Base-by-base conservation (phyloP, 257 asterid genomes). In the Solanum clarkiae region DNA sequence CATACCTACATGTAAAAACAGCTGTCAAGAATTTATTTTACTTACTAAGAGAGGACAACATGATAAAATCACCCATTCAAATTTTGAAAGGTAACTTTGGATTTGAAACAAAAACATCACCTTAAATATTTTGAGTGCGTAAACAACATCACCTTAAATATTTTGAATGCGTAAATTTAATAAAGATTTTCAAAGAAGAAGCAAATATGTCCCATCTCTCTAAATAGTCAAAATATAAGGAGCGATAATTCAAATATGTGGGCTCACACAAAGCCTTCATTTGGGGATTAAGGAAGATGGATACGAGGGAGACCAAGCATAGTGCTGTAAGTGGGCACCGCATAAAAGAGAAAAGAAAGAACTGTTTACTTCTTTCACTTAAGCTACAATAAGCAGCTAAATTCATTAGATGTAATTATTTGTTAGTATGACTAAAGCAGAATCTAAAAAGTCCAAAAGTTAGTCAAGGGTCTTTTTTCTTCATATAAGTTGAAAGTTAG, bases 1-100 rank as follows among this genome's bases (percentile, higher is more conserved):
- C 99, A 85, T 93, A 92, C 87, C 99, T 96, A 90, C 90, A 90
- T 80, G 84, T 83, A 63, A 65, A 54, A 70, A 77, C 80, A 68
- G 84, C 68, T 57, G 69, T 82, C 80, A 89, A 86, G 74, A 71
- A 45, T 80, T 69, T 69, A n/a, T 56, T 59, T 66, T 10, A 77
- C 47, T 32, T 32, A 45, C 6, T 80, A 65, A 70, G 81, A 85
- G 81, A 22, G 80, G 45, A 80, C 82, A 70, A 66, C 81, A 63
- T 82, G 71, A 63, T 55, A 66, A 69, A 74, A 84, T 49, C 85
- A 86, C 68, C 60, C 29, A 36, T 44, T 59, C 69, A 75, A 70
- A 79, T 53, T 18, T 13, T 86, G 71, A 75, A 88, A 80, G 79
- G 51, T 51, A 75, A 82, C 74, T 59, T 49, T 22, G 72, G 57